A percentile compares a stretch with the other conserved stretches of the same genome.
phyloP scores from a whole-genome alignment of 2,329 filamentous ascomycete species.

The Colletotrichum sp. region DNA sequence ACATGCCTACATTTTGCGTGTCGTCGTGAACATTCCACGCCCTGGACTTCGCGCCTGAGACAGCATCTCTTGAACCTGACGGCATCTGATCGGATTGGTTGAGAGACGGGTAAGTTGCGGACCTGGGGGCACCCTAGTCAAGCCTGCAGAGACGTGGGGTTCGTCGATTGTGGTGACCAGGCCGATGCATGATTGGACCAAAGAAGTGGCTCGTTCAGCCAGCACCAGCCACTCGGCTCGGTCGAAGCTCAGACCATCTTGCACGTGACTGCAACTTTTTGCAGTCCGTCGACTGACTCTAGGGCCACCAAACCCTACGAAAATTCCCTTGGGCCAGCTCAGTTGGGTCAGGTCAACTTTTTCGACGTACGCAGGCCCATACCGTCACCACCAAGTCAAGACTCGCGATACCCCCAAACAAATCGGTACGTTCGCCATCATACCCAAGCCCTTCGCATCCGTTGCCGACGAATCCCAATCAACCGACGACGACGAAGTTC shows the following conservation, averaged over 20 bases:
- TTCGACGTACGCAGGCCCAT: slow-evolving; percentile 12
- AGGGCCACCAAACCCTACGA: slow-evolving; percentile 51
- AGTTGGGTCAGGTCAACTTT: not conserved
- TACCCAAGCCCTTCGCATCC: slow-evolving; percentile 3
- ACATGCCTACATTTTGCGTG: slow-evolving; percentile 38
- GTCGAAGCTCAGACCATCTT: slow-evolving; percentile 3
- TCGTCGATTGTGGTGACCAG: not conserved
- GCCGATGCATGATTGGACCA: not conserved
- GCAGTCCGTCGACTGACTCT: slow-evolving; percentile 22
- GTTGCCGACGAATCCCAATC: slow-evolving; percentile 1
- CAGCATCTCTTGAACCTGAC: slow-evolving; percentile 12
- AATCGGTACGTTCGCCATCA: slow-evolving; percentile 52
- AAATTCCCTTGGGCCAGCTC: slow-evolving; percentile 32
- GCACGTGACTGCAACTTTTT: not conserved
- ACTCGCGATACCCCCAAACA: slow-evolving; percentile 40
- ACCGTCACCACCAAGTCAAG: slow-evolving; percentile 34
- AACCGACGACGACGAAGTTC: slow-evolving; percentile 20
- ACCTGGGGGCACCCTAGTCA: slow-evolving; percentile 9
- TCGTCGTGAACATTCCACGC: slow-evolving; percentile 19
- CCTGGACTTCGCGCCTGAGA: slow-evolving; percentile 12
- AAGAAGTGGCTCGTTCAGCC: not conserved
- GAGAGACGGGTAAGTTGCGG: not conserved
- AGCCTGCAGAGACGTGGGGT: not conserved
- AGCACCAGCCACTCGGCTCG: not conserved
- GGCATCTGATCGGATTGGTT: slow-evolving; percentile 18